Evolutionary conservation across 129 eudicot genomes (phyloP).

Genomic region (Artemisia tridentata): DNA sequence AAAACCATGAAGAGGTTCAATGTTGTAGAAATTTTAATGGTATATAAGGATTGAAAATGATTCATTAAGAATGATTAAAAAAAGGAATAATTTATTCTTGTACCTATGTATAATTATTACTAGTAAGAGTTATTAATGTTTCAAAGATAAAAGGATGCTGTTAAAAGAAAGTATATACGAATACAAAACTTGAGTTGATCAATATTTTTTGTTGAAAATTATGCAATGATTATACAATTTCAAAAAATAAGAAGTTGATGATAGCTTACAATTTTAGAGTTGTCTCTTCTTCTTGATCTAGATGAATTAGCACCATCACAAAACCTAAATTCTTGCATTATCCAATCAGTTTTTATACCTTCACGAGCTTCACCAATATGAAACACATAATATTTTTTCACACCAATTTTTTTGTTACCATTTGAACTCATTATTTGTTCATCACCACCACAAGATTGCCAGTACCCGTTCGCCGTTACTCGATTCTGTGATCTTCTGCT

Average conservation of each 20-base stretch:
- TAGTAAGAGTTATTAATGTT: too few relatives aligned
- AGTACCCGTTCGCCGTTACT: constrained; percentile 60
- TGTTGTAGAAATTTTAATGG: too few relatives aligned
- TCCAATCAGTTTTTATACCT: constrained; percentile 77
- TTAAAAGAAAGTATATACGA: too few relatives aligned
- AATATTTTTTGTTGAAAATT: too few relatives aligned
- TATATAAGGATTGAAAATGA: too few relatives aligned
- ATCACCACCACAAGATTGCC: constrained; percentile 69
- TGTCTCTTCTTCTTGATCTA: constrained; percentile 54
- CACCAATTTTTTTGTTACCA: constrained; percentile 54
- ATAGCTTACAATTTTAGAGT: constrained; percentile 48
- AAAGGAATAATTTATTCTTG: too few relatives aligned
- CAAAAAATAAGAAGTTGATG: neutral
- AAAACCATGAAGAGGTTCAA: too few relatives aligned
- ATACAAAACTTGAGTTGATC: too few relatives aligned
- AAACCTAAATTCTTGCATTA: constrained; percentile 76
- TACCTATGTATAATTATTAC: too few relatives aligned
- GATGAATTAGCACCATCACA: constrained; percentile 53
- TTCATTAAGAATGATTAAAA: too few relatives aligned
- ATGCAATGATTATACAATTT: neutral
- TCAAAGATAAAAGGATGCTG: too few relatives aligned
- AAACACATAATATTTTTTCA: constrained; percentile 61
- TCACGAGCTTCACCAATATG: constrained; percentile 58
- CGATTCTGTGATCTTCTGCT: constrained; percentile 62
- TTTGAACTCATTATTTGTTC: constrained; percentile 58